phyloP scores from a whole-genome alignment of 2,329 filamentous ascomycete species.

The Blastomyces parvus region DNA sequence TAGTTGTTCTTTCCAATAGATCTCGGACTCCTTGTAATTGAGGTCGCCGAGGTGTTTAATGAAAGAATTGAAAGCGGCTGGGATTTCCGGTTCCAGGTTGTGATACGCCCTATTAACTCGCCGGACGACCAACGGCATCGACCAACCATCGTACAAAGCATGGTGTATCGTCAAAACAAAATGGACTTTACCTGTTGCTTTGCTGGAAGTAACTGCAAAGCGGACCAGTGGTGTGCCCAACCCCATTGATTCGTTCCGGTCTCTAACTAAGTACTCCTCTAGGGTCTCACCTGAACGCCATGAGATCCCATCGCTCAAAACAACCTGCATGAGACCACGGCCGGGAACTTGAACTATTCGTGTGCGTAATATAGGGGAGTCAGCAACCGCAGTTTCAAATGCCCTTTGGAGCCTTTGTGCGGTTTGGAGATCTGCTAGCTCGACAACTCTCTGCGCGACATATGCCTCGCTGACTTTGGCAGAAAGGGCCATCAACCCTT shows the following conservation, averaged over 20 bases:
- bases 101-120: conserved; percentile 22
- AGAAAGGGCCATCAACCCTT: conserved; percentile 34
- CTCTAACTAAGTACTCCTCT: conserved; percentile 14
- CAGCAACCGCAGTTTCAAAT: conserved; percentile 29
- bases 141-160: conserved; percentile 34
- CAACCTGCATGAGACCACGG: conserved; percentile 18
- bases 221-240: conserved; percentile 19
- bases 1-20: conserved; percentile 42
- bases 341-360: conserved; percentile 23
- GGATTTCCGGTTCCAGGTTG: conserved; percentile 11
- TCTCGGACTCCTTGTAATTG: conserved; percentile 34
- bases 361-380: conserved; percentile 34
- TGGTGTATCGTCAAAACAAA: conserved; percentile 32
- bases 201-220: conserved; percentile 17
- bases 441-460: conserved; percentile 30
- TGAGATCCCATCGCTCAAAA: conserved; percentile 18
- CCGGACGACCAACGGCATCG: conserved; percentile 27
- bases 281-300: conserved; percentile 19
- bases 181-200: conserved; percentile 11
- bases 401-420: conserved; percentile 30
- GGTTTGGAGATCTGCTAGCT: conserved; percentile 14
- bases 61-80: conserved; percentile 39
- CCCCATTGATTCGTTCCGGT: conserved; percentile 16
- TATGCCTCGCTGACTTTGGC: conserved; percentile 32
- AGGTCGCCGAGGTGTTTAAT: conserved; percentile 40